Evolutionary conservation across 805 yeast species (phyloP).

Genomic region (Candida coquimbonensis): DNA sequence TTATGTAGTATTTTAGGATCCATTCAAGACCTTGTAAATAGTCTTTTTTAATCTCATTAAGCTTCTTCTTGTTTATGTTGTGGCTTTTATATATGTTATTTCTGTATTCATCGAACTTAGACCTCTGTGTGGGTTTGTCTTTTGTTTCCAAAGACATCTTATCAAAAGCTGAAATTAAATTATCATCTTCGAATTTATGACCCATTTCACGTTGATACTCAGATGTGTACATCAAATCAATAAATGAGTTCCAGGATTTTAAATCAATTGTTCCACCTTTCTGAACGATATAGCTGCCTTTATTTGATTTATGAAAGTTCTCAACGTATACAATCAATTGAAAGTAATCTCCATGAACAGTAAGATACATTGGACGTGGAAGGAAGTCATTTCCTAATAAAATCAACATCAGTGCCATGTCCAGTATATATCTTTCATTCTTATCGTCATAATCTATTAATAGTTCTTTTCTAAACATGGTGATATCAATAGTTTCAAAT

Average conservation of each 20-base stretch:
- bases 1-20: conserved; percentile 82
- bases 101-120: conserved; percentile 71
- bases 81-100: conserved; percentile 68
- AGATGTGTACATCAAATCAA: conserved; percentile 1
- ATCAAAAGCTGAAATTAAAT: background rate
- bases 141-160: conserved; percentile 33
- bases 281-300: background rate
- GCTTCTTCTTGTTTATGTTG: conserved; percentile 34
- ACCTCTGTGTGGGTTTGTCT: conserved; percentile 38
- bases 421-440: conserved; percentile 44
- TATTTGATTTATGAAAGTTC: conserved; percentile 36
- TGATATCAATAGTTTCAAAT: conserved; percentile 57
- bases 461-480: conserved; percentile 71
- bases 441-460: conserved; percentile 42
- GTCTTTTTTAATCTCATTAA: conserved; percentile 53
- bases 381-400: conserved; percentile 95
- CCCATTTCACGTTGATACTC: background rate
- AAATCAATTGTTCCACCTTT: background rate
- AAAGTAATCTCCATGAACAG: conserved; percentile 66
- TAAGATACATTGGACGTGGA: conserved; percentile 85
- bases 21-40: conserved; percentile 90
- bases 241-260: background rate
- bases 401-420: conserved; percentile 76
- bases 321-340: conserved; percentile 21
- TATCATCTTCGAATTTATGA: too few relatives aligned